Evolutionary conservation across 352 stramenopile genomes (phyloP).

Genomic region (Nothophytophthora sp.): DNA sequence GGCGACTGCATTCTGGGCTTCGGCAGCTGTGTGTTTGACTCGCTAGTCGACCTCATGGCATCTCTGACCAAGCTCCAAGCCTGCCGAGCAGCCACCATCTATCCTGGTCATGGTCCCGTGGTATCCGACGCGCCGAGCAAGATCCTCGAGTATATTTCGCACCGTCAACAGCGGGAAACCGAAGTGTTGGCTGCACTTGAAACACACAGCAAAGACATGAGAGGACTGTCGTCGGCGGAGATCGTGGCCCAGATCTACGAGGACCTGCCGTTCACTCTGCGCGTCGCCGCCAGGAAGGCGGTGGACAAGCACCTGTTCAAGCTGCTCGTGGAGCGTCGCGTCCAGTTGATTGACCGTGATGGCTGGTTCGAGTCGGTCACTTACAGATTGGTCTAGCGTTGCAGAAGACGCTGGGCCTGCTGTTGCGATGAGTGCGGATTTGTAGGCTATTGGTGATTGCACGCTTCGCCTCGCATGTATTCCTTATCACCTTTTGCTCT

Average conservation of each 20-base stretch:
- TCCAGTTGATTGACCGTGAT: slow-evolving; percentile 12
- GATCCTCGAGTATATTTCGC: slow-evolving; percentile 76
- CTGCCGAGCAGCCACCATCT: slow-evolving; percentile 50
- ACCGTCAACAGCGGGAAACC: slow-evolving; percentile 71
- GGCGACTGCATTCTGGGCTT: slow-evolving; percentile 86
- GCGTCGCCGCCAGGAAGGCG: slow-evolving; percentile 49
- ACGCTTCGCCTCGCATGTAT: too few species aligned
- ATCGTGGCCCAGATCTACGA: slow-evolving; percentile 61
- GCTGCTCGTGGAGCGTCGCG: slow-evolving; percentile 46
- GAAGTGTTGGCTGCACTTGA: slow-evolving; percentile 57
- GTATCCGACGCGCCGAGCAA: slow-evolving; percentile 60
- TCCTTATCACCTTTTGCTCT: too few species aligned
- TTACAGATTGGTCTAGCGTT: slow-evolving; percentile 31
- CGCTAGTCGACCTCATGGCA: slow-evolving; percentile 76
- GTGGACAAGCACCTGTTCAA: slow-evolving; percentile 72
- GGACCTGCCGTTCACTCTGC: slow-evolving; percentile 51
- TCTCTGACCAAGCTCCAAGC: slow-evolving; percentile 57
- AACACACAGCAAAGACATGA: slow-evolving; percentile 1
- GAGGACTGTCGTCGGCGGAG: slow-evolving; percentile 36
- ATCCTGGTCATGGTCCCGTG: slow-evolving; percentile 74
- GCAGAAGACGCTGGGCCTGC: slow-evolving; percentile 1
- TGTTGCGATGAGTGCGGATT: too few species aligned
- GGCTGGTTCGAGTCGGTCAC: slow-evolving; percentile 36
- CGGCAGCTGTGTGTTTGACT: slow-evolving; percentile 88
- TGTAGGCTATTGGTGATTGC: too few species aligned